Percentiles rank a stretch among this genome's conserved stretches.
Evolutionary conservation across 768 basidiomycete genomes (phyloP).

Genomic region (Naganishia randhawae): DNA sequence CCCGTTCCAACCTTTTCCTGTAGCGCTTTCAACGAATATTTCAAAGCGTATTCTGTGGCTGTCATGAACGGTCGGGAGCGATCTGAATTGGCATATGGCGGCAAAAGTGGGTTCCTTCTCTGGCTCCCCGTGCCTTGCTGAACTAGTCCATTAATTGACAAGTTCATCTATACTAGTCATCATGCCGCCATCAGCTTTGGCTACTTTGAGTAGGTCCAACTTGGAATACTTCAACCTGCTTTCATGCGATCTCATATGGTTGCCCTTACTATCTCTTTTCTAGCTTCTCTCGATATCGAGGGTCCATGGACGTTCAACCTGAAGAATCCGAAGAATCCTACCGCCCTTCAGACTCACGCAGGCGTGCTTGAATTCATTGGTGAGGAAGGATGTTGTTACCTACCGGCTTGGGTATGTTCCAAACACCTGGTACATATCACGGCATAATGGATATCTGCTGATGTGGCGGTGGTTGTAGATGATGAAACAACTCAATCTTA

Average conservation of each 20-base stretch:
- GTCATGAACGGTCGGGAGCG: conserved; percentile 83
- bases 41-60: conserved; percentile 90
- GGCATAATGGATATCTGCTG: background rate
- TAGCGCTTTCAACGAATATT: conserved; percentile 81
- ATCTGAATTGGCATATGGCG: conserved; percentile 91
- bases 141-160: background rate
- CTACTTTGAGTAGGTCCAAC: conserved; percentile 61
- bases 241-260: background rate
- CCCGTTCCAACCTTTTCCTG: background rate
- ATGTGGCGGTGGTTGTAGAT: conserved; percentile 55
- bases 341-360: conserved; percentile 80
- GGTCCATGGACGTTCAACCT: conserved; percentile 95
- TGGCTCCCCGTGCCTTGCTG: background rate
- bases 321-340: conserved; percentile 75
- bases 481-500: conserved; percentile 92
- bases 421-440: background rate
- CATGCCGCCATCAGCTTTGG: conserved; percentile 93
- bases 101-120: conserved; percentile 70
- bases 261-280: background rate
- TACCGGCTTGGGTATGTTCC: conserved; percentile 79
- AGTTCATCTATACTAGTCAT: conserved; percentile 61
- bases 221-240: background rate
- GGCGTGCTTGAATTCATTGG: conserved; percentile 99
- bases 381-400: conserved; percentile 87
- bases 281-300: conserved; percentile 75